Percentiles rank a stretch among this genome's conserved stretches.
Evolutionary conservation across 1,284 basidiomycete species (phyloP).

Genomic region (Moesziomyces aphidis): DNA sequence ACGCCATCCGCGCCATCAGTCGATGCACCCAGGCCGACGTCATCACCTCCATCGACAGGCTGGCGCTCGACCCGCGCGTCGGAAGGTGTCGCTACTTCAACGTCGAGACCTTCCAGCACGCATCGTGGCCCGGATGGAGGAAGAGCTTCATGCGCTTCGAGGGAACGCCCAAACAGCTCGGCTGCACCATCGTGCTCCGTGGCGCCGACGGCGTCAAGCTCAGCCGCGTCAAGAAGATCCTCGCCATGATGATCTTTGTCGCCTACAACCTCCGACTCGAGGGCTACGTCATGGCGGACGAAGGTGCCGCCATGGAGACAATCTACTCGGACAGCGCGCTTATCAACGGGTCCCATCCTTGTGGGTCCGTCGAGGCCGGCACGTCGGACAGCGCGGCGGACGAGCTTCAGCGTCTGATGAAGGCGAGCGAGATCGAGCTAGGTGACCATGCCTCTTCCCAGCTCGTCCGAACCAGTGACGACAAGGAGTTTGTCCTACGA

Average conservation of each 20-base stretch:
- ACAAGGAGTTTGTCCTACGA: constrained; percentile 31
- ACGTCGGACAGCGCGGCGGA: constrained; percentile 30
- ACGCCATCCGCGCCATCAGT: constrained; percentile 86
- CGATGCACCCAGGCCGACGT: constrained; percentile 95
- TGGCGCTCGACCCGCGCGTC: constrained; percentile 88
- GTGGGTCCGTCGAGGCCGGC: constrained; percentile 25
- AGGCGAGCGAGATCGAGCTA: constrained; percentile 10
- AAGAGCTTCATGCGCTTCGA: constrained; percentile 96
- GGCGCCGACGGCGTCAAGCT: constrained; percentile 87
- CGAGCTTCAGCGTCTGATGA: constrained; percentile 26
- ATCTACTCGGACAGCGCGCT: constrained; percentile 45
- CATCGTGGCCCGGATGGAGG: constrained; percentile 85
- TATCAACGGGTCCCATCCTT: constrained; percentile 33
- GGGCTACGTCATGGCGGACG: constrained; percentile 93
- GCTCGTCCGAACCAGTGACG: constrained; percentile 24
- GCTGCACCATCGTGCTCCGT: constrained; percentile 91
- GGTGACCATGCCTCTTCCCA: constrained; percentile 18
- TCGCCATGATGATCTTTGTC: constrained; percentile 89
- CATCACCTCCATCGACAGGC: constrained; percentile 92
- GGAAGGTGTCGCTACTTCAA: constrained; percentile 90
- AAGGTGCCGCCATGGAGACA: constrained; percentile 67
- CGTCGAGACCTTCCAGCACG: constrained; percentile 94
- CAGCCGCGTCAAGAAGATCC: constrained; percentile 88
- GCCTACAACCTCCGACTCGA: constrained; percentile 92
- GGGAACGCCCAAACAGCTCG: constrained; percentile 89